Percentiles rank a stretch among this genome's conserved stretches.
phyloP scores from a whole-genome alignment of 345 rosid species.

The Hirschfeldia incana region DNA sequence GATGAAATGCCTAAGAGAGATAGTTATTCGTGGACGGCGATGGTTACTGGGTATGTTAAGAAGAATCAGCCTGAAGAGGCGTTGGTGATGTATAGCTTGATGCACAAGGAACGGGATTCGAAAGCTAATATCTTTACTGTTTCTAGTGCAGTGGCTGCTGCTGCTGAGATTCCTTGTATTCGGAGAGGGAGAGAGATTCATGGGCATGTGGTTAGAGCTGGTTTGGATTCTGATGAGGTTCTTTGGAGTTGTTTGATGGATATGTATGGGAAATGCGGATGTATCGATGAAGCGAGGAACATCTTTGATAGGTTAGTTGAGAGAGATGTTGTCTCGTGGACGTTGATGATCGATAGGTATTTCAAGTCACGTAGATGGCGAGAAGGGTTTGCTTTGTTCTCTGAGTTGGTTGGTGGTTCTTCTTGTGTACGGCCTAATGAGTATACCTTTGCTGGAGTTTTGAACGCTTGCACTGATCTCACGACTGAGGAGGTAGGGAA shows the following conservation, averaged over 20 bases:
- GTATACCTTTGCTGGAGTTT: constrained; percentile 73
- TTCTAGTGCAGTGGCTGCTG: constrained; percentile 75
- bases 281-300: constrained; percentile 64
- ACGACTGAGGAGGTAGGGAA: constrained; percentile 67
- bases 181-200: constrained; percentile 77
- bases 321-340: constrained; percentile 86
- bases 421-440: constrained; percentile 70
- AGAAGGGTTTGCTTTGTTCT: constrained; percentile 70
- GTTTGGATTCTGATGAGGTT: constrained; percentile 80
- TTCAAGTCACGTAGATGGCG: constrained; percentile 60
- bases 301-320: constrained; percentile 62
- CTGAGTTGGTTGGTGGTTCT: constrained; percentile 43
- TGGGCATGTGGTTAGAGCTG: constrained; percentile 60
- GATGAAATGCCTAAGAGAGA: constrained; percentile 84
- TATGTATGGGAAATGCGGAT: constrained; percentile 90
- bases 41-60: constrained; percentile 74
- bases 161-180: constrained; percentile 58
- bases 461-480: constrained; percentile 71
- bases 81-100: constrained; percentile 50
- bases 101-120: constrained; percentile 44
- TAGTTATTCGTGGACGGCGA: constrained; percentile 86
- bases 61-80: constrained; percentile 57
- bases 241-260: constrained; percentile 88
- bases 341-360: constrained; percentile 79
- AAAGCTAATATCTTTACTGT: constrained; percentile 59